Conservation (phyloP, 108 stramenopile species). For the Fistulifera solaris region DNA sequence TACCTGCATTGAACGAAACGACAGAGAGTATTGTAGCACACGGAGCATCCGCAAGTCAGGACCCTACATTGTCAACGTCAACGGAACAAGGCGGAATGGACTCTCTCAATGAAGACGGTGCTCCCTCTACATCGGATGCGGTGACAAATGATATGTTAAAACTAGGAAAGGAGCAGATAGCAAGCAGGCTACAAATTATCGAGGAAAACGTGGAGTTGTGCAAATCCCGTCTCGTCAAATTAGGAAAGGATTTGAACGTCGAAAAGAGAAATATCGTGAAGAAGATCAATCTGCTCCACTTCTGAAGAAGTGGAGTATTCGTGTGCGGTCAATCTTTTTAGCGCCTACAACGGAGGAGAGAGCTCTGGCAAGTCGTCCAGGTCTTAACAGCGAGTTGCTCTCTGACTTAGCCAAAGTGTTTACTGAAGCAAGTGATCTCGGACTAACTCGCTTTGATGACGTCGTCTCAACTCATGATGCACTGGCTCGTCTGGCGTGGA, state of each 20-base stretch:
- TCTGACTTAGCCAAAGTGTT: conserved; percentile 29
- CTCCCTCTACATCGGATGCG: neutral
- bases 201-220: conserved; percentile 10
- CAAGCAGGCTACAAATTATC: neutral
- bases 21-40: neutral
- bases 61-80: too few relatives aligned
- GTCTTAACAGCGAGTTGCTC: conserved; percentile 24
- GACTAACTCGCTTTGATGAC: conserved; percentile 43
- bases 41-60: neutral
- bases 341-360: conserved; percentile 29
- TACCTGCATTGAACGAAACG: neutral
- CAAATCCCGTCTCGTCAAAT: conserved; percentile 8
- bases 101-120: neutral
- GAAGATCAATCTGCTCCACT: conserved; percentile 31
- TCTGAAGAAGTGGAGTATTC: conserved; percentile 48
- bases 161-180: neutral
- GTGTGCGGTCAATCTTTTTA: conserved; percentile 36
- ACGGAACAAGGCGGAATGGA: too few relatives aligned
- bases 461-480: conserved; percentile 36
- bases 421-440: conserved; percentile 33
- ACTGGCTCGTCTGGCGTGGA: conserved; percentile 60
- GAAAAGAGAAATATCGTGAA: conserved; percentile 31
- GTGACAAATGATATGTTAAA: too few relatives aligned
- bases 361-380: conserved; percentile 40
- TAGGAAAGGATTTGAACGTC: conserved; percentile 4